Base-by-base conservation (phyloP, 2,329 filamentous ascomycete genomes). In the Didymella keratinophila region DNA sequence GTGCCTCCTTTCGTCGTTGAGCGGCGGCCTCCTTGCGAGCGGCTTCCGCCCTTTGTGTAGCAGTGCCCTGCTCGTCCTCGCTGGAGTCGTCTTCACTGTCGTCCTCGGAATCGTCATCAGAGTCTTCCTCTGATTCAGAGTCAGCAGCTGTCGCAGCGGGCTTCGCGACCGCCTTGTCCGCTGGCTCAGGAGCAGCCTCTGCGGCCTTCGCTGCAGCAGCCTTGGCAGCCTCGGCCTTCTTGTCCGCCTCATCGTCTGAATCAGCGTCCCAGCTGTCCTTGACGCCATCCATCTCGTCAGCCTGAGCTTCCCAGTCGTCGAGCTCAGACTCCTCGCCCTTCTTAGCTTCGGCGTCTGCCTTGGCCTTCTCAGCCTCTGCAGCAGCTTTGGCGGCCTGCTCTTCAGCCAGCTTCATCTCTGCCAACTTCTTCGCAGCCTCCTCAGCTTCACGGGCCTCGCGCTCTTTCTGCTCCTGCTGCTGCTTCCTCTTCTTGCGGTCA, bases 191-290 rank as follows among this genome's bases (percentile, higher is more conserved):
- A 14, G 54, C 54, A n/a, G 70, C 64, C 8, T 66, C 68, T 41
- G 67, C 72, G 32, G 73, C 48, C 55, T 57, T 56, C 65, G 64
- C 68, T 41, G 66, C 66, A 28, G 47, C 80, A 76, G 57, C 74
- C 71, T 61, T 77, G 67, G 49, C 56, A 30, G 11, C 63, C 36
- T 67, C 67, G 28, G 63, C 60, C 51, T 79, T 79, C 42, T 67
- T 72, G 77, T 83, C 81, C 71, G 79, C 76, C 69, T 93, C 90
- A 7, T 91, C 89, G 47, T 91, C 90, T 2, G 87, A 89, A 53
- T 92, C 90, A 32, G 91, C 93, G 75, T 98, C 94, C 94, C 94
- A 98, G 81, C 89, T 94, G 66, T 97, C 94, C 79, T 97, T 97
- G 71, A 96, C 84, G 60, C 90, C 89, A 16, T 89, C 88, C 25